phyloP scores from a whole-genome alignment of 129 eudicot genomes.

The Lactuca sativa region DNA sequence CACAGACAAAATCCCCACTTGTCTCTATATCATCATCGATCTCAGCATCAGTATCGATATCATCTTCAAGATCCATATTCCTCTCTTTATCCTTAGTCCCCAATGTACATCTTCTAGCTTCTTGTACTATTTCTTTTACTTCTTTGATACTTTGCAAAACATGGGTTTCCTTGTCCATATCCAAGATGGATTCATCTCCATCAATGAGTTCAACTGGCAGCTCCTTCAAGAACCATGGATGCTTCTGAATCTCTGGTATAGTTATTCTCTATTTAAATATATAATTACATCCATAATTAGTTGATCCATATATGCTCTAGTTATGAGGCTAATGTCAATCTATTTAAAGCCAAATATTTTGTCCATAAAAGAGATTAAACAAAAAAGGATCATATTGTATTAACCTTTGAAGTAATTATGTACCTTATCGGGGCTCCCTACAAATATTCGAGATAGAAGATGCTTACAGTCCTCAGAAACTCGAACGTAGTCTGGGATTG shows the following conservation, averaged over 20 bases:
- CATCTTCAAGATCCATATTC: conserved; percentile 62
- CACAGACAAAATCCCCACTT: conserved; percentile 71
- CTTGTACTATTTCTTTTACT: conserved; percentile 48
- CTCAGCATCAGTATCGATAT: conserved; percentile 57
- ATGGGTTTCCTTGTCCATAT: conserved; percentile 14
- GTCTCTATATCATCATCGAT: conserved; percentile 42
- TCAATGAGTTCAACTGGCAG: conserved; percentile 43
- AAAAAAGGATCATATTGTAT: background rate
- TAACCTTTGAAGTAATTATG: background rate
- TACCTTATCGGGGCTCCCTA: conserved; percentile 75
- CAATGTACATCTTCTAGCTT: conserved; percentile 40
- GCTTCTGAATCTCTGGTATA: conserved; percentile 59
- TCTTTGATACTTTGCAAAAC: conserved; percentile 47
- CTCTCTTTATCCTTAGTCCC: conserved; percentile 17
- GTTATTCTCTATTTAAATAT: conserved; percentile 53
- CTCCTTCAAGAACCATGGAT: conserved; percentile 65
- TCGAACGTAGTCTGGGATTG: conserved; percentile 73
- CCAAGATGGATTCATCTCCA: conserved; percentile 34
- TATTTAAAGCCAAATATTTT: too few species aligned
- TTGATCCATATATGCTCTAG: background rate
- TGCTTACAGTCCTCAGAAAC: conserved; percentile 66
- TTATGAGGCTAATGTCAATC: too few species aligned
- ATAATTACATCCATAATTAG: background rate
- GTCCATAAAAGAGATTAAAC: too few species aligned
- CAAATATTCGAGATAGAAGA: conserved; percentile 70